Evolutionary conservation across 352 stramenopile species (phyloP).

Genomic region (Pseudoperonospora humuli): DNA sequence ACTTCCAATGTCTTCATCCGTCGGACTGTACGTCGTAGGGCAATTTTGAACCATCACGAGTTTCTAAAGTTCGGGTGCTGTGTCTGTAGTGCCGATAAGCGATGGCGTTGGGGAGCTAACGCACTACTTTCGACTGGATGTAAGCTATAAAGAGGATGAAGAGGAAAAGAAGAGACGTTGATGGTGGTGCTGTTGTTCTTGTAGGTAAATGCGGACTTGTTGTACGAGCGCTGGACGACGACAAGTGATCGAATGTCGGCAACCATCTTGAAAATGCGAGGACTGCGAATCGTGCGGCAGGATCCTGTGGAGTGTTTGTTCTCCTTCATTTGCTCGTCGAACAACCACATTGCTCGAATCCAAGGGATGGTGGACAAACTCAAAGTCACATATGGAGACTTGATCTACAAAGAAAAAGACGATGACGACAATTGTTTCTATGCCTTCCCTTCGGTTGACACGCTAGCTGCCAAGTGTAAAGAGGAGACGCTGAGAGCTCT

Average conservation of each 20-base stretch:
- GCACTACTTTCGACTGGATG: constrained; percentile 89
- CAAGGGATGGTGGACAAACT: constrained; percentile 90
- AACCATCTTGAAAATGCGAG: constrained; percentile 74
- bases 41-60: not conserved
- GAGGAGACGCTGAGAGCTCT: constrained; percentile 80
- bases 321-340: constrained; percentile 97
- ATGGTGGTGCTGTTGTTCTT: not conserved
- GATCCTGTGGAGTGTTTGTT: constrained; percentile 95
- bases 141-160: constrained; percentile 8
- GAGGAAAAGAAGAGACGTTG: not conserved
- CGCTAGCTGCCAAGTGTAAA: constrained; percentile 55
- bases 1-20: constrained; percentile 58
- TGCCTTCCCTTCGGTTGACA: constrained; percentile 86
- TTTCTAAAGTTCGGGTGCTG: not conserved
- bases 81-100: constrained; percentile 26
- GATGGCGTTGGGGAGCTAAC: constrained; percentile 44
- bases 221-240: constrained; percentile 84
- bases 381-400: constrained; percentile 78
- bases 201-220: constrained; percentile 16
- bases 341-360: constrained; percentile 98
- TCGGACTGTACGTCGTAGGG: constrained; percentile 31
- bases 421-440: constrained; percentile 41
- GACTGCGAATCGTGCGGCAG: constrained; percentile 89
- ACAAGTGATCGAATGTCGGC: constrained; percentile 46
- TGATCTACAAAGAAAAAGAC: constrained; percentile 25